Conservation (phyloP, 768 basidiomycete genomes). For the Lactifluus pinguis region DNA sequence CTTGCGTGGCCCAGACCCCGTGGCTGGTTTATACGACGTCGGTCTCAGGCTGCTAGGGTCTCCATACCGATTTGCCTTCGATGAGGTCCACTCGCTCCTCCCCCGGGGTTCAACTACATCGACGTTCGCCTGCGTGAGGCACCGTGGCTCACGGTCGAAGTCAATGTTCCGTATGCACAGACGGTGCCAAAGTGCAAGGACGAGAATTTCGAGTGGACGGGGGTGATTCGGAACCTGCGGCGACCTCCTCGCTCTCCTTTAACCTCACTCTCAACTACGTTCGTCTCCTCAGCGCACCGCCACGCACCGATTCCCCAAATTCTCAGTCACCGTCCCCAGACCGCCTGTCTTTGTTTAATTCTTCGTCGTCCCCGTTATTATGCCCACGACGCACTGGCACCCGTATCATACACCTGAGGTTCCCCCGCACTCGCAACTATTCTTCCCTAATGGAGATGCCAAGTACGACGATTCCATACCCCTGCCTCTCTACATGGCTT, state of each 20-base stretch:
- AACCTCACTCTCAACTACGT: constrained; percentile 47
- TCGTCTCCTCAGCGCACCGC: constrained; percentile 30
- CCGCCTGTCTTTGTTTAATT: constrained; percentile 8
- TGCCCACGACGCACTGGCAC: neutral
- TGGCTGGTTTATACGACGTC: constrained; percentile 38
- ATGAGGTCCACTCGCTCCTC: constrained; percentile 43
- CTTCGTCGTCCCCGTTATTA: neutral
- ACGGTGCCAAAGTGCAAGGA: constrained; percentile 16
- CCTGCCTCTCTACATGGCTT: constrained; percentile 54
- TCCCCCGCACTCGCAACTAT: constrained; percentile 75
- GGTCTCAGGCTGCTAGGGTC: constrained; percentile 35
- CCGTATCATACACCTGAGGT: constrained; percentile 31
- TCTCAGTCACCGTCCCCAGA: constrained; percentile 18
- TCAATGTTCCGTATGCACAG: constrained; percentile 40
- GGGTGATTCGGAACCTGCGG: neutral
- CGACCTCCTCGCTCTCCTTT: constrained; percentile 27
- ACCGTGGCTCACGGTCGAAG: constrained; percentile 54
- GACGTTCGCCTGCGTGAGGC: constrained; percentile 27
- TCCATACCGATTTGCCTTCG: constrained; percentile 23
- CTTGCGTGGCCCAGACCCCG: constrained; percentile 45
- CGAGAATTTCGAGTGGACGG: constrained; percentile 1
- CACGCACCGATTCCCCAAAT: constrained; percentile 12
- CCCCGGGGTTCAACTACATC: constrained; percentile 36
- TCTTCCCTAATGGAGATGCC: constrained; percentile 61
- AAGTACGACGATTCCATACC: constrained; percentile 59